Evolutionary conservation across 2,329 filamentous ascomycete genomes (phyloP), one percentile per base, ranked within the genome.

Genomic region (Alternaria sp.): DNA sequence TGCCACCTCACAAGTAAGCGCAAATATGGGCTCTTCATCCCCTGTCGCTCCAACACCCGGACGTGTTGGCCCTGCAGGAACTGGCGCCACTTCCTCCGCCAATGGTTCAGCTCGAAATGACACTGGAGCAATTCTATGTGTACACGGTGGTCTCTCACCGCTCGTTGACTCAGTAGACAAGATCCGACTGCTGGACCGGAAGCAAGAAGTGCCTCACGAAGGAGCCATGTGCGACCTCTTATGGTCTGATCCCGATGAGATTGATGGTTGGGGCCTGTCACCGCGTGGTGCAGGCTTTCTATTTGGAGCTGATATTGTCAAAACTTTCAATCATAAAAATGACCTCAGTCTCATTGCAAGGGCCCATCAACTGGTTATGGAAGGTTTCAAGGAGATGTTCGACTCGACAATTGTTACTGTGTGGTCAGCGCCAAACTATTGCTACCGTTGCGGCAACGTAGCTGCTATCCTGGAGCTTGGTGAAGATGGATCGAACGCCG

Each of bases 341-440:
- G 92, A 97, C 73, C 85, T 99, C 28, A 92, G 90, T 23, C 84
- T 99, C 51, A 95, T 99, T 65, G 95, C 94, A 17, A 88, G 95
- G 54, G 95, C 95, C 1, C 95, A 99, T 75, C 95, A 99, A 78
- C 87, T 99, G 23, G 95, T 99, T 65, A 99, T 98, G 95, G 95
- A 99, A 77, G 95, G 95, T 0, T 99, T 97, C 79, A 98, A 98
- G 80, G 95, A 98, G 21, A 98, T 98, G 93, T 99, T 98, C 73
- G 72, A 74, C 74, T 90, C 88, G 13, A 92, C 89, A 46, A 97
- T 99, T 64, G 95, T 98, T 40, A 99, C 95, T 0, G 95, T 99
- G n/a, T 99, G 95, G 82, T 79, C 77, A 14, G 95, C 95, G 4
- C 95, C 95, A 2, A 99, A 86, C 60, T 86, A 86, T 72, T 86